Conservation (phyloP, 345 rosid species). For the Eucalyptus curtisii region DNA sequence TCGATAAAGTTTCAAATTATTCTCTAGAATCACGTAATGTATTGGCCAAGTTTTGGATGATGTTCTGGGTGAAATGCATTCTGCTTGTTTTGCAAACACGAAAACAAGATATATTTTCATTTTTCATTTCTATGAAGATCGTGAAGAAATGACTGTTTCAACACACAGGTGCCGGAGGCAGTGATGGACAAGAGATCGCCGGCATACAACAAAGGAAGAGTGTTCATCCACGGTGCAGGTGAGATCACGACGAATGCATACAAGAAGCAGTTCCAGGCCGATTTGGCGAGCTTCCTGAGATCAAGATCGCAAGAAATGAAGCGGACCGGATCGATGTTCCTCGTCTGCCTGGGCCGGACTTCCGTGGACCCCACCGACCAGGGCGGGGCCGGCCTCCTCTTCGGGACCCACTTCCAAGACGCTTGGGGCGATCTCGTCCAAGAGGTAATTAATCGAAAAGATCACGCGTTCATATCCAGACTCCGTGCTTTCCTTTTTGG, state of each 20-base stretch:
- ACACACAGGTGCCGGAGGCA: conserved; percentile 61
- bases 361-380: conserved; percentile 84
- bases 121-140: no score
- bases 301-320: conserved; percentile 73
- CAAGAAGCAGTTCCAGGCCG: conserved; percentile 65
- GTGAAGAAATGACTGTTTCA: not conserved
- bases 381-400: conserved; percentile 90
- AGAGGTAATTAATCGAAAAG: conserved; percentile 35
- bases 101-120: no score
- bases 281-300: conserved; percentile 54
- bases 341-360: conserved; percentile 84
- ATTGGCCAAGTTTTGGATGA: not conserved
- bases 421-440: conserved; percentile 98
- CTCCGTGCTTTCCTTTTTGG: not conserved
- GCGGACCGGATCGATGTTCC: conserved; percentile 88
- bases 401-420: conserved; percentile 98
- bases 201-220: conserved; percentile 70
- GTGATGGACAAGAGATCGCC: conserved; percentile 58
- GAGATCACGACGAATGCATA: conserved; percentile 51
- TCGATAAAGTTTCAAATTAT: not conserved
- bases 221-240: conserved; percentile 73
- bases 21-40: not conserved
- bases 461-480: not conserved
- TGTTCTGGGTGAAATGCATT: not conserved
- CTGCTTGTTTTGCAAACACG: no score